These are phyloP conservation scores for Candida silvicultrix DNA, from an alignment of 805 yeast genomes.

Conservation along the genomic window DNA sequence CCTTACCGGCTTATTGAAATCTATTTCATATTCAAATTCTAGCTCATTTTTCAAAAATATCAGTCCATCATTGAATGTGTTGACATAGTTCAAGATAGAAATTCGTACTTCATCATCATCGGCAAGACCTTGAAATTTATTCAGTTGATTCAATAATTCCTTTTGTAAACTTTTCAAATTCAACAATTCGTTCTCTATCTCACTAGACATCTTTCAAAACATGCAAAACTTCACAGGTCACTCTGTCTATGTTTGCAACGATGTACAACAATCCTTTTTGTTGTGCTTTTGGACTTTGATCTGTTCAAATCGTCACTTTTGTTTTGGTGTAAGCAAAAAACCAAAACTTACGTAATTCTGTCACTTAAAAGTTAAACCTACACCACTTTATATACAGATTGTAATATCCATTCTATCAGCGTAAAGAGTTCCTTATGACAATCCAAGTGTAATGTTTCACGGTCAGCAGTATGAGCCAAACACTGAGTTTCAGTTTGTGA, in stretches of 20 bases:
- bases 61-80: slow-evolving; percentile 11
- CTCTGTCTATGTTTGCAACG: no score
- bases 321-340: background rate
- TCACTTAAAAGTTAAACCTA: background rate
- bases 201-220: background rate
- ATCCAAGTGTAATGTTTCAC: no score
- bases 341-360: background rate
- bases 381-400: no score
- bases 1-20: slow-evolving; percentile 1
- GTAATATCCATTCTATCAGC: no score
- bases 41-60: slow-evolving; percentile 8
- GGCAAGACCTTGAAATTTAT: slow-evolving; percentile 6
- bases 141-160: slow-evolving; percentile 5
- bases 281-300: background rate
- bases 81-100: slow-evolving; percentile 10
- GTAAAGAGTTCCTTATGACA: no score
- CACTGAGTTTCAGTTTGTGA: slow-evolving; percentile 3
- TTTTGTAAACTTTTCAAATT: slow-evolving; percentile 4
- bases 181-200: background rate
- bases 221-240: no score
- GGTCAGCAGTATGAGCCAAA: slow-evolving; percentile 1
- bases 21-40: slow-evolving; percentile 14
- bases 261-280: no score
- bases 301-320: background rate
- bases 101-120: slow-evolving; percentile 11